Base-by-base conservation (phyloP, 2,329 filamentous ascomycete species). In the Tympanopsis confertula region DNA sequence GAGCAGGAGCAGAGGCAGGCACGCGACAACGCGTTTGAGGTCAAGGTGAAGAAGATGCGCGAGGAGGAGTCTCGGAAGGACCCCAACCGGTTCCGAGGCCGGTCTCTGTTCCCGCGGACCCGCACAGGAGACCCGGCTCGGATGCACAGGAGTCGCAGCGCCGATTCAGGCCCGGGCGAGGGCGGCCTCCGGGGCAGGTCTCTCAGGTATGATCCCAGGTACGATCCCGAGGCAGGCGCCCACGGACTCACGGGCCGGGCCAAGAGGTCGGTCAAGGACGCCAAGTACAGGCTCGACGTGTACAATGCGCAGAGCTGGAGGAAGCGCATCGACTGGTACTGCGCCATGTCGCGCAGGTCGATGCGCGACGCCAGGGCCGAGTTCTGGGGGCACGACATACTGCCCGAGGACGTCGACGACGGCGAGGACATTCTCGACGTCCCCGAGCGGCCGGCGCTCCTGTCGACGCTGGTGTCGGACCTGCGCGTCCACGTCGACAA, bases 221-320 rank as follows among this genome's bases (percentile, higher is more conserved):
- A 98, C 52, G 82, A 95, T 51, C 82, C 86, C 1, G 86, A 94
- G 35, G 78, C 77, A 4, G 77, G 77, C 38, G 75, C 74, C 44
- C 49, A 62, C 5, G 77, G 74, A 32, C 70, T 96, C 48, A 86
- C 78, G 40, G 80, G 79, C 5, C 71, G 68, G 19, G 74, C 83
- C 13, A 82, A 81, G 41, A 70, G 94, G 7, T 74, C 84, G 1
- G 74, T 86, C 29, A 71, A 81, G 12, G 82, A 91, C 46, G 91
- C 91, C 4, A 75, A 79, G 50, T 68, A 78, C 37, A 82, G 74
- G 47, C 67, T 98, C 12, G 71, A 91, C 49, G 66, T 76, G 39
- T 78, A 93, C 51, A 94, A 96, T 56, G 75, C 89, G 2, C 79
- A 86, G 49, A 88, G 85, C 39, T 98, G 91, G 91, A 94, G 86